Evolutionary conservation across 371 early-diverging fungal species (phyloP).

Genomic region (Rhizopus stolonifer): DNA sequence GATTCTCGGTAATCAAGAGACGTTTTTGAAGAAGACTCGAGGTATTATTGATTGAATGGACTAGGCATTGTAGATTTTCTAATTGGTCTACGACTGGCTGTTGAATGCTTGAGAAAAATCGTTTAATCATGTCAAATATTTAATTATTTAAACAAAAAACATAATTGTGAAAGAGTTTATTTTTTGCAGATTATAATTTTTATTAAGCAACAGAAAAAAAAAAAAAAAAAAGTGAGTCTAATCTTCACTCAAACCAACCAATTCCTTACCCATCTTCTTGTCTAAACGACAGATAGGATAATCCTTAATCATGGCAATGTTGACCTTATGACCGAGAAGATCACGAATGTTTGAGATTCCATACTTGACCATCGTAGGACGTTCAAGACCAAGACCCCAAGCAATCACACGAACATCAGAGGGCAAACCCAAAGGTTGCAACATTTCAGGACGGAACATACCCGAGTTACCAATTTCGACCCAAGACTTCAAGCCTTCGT

Average conservation of each 20-base stretch:
- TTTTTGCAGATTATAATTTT: no score
- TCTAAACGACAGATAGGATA: constrained; percentile 90
- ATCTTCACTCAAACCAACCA: constrained; percentile 48
- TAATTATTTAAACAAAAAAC: no score
- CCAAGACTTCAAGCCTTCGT: constrained; percentile 94
- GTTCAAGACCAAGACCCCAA: constrained; percentile 99
- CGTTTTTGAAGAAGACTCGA: constrained; percentile 36
- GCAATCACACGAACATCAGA: constrained; percentile 98
- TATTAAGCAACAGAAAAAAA: no score
- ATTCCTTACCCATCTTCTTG: constrained; percentile 76
- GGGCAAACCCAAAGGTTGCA: constrained; percentile 95
- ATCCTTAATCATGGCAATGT: constrained; percentile 90
- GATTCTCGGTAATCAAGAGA: constrained; percentile 25
- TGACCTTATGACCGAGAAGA: constrained; percentile 98
- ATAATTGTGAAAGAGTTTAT: no score
- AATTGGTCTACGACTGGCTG: constrained; percentile 22
- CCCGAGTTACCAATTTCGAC: constrained; percentile 99
- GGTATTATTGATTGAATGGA: constrained; percentile 32
- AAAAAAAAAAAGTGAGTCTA: constrained; percentile 2
- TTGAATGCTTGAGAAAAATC: constrained; percentile 6
- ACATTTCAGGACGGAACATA: constrained; percentile 99
- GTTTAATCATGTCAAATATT: neutral
- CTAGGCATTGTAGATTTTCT: constrained; percentile 30
- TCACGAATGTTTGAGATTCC: constrained; percentile 97
- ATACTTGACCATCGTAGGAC: constrained; percentile 99